These are phyloP conservation scores for Zea luxurians DNA, from an alignment of 176 grass and related monocot genomes.

Conservation along the genomic window DNA sequence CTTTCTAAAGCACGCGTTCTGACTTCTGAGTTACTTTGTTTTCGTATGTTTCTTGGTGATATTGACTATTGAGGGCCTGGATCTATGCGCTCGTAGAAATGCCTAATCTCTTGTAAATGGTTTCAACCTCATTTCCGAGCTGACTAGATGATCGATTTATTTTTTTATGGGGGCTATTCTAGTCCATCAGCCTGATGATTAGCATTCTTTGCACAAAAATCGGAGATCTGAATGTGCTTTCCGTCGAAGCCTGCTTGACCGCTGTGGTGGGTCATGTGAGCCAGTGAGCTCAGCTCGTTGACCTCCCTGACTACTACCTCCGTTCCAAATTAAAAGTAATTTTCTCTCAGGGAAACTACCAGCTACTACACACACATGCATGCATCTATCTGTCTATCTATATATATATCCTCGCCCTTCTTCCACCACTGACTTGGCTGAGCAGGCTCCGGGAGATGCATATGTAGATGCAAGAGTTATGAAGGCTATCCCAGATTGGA, in stretches of 20 bases:
- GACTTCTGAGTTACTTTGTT: not conserved
- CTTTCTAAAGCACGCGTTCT: no score
- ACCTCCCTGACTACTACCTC: not conserved
- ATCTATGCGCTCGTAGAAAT: not conserved
- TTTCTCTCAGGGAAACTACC: not conserved
- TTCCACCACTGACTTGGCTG: not conserved
- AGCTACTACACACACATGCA: not conserved
- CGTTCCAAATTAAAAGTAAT: not conserved
- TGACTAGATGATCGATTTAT: not conserved
- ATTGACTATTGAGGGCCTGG: not conserved
- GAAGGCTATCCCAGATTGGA: constrained; percentile 15
- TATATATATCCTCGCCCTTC: not conserved
- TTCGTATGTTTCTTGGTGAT: not conserved
- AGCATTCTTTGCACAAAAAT: not conserved
- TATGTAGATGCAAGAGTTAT: constrained; percentile 19
- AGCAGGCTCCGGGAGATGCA: not conserved
- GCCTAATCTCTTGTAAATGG: not conserved
- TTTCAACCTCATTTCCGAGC: not conserved
- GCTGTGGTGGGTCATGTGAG: not conserved
- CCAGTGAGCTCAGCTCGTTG: not conserved
- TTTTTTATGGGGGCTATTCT: not conserved
- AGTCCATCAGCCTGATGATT: not conserved
- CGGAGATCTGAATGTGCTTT: not conserved
- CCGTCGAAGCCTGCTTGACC: not conserved
- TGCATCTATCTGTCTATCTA: not conserved